Evolutionary conservation across 2,329 filamentous ascomycete species (phyloP).

Genomic region (Allantophomopsis cytisporea): DNA sequence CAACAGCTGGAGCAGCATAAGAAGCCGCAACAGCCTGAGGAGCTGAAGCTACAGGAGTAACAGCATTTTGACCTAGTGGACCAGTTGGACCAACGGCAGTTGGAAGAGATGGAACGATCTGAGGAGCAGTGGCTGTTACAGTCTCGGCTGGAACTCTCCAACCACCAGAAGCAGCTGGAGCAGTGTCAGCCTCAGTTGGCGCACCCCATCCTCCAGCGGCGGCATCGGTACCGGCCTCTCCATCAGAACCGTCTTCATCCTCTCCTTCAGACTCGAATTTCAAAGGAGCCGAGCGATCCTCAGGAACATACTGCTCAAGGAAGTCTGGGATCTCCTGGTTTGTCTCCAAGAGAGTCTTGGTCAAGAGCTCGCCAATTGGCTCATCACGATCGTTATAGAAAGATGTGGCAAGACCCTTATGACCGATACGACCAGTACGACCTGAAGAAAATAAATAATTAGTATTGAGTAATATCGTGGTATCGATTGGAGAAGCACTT

Average conservation of each 20-base stretch:
- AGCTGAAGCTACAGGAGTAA: too few relatives aligned
- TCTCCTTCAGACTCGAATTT: slow-evolving; percentile 13
- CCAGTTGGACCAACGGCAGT: background rate
- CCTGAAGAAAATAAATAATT: slow-evolving; percentile 31
- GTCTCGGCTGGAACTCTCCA: background rate
- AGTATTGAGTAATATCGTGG: background rate
- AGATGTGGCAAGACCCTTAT: slow-evolving; percentile 72
- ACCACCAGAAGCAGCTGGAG: background rate
- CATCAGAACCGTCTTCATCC: slow-evolving; percentile 9
- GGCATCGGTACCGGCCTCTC: slow-evolving; percentile 3
- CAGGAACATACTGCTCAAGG: slow-evolving; percentile 48
- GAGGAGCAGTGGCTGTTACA: background rate
- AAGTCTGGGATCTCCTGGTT: slow-evolving; percentile 74
- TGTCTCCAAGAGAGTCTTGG: slow-evolving; percentile 71
- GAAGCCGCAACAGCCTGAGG: too few relatives aligned
- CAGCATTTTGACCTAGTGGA: background rate
- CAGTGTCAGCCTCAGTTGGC: background rate
- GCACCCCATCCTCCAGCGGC: slow-evolving; percentile 6
- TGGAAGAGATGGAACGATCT: background rate
- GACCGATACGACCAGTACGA: slow-evolving; percentile 87
- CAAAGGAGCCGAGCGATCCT: slow-evolving; percentile 24
- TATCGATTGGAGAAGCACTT: slow-evolving; percentile 18
- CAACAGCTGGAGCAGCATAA: too few relatives aligned
- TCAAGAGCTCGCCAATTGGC: slow-evolving; percentile 57
- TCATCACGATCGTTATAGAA: slow-evolving; percentile 76